phyloP scores from a whole-genome alignment of 225 moss, liverwort and hornwort genomes.

The Pseudoscleropodium purum region DNA sequence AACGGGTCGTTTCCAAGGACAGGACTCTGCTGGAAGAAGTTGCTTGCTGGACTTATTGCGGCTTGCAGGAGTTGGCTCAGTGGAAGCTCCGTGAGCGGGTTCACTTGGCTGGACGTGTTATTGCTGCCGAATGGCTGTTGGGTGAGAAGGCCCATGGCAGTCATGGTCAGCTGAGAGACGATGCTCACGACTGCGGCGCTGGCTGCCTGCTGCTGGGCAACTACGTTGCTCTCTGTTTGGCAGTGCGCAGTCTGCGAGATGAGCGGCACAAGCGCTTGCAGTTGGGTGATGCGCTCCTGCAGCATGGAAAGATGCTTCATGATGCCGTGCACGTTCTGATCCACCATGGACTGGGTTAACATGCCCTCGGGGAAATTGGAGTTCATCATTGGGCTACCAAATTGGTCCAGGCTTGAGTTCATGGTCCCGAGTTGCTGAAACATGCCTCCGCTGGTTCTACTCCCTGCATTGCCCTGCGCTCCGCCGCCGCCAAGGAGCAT shows the following conservation, averaged over 20 bases:
- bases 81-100: constrained; percentile 19
- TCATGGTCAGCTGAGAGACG: constrained; percentile 67
- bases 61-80: constrained; percentile 52
- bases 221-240: constrained; percentile 20
- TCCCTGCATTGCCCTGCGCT: constrained; percentile 16
- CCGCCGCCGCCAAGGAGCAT: constrained; percentile 10
- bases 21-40: constrained; percentile 27
- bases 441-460: constrained; percentile 5
- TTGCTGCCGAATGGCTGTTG: neutral
- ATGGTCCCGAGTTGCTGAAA: constrained; percentile 32
- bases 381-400: constrained; percentile 12
- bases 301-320: constrained; percentile 57
- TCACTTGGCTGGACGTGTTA: constrained; percentile 6
- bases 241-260: constrained; percentile 44
- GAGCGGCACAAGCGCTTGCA: constrained; percentile 74
- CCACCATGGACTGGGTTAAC: constrained; percentile 29
- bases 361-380: constrained; percentile 7
- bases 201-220: constrained; percentile 70
- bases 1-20: neutral
- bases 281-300: constrained; percentile 68
- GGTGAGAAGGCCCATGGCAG: constrained; percentile 48
- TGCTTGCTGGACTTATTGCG: constrained; percentile 22
- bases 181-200: constrained; percentile 48
- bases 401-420: constrained; percentile 30
- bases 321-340: constrained; percentile 42